A percentile compares a stretch with the other conserved stretches of the same genome.
Evolutionary conservation across 768 basidiomycete genomes (phyloP).

Genomic region (Lanmaoa rubissima): DNA sequence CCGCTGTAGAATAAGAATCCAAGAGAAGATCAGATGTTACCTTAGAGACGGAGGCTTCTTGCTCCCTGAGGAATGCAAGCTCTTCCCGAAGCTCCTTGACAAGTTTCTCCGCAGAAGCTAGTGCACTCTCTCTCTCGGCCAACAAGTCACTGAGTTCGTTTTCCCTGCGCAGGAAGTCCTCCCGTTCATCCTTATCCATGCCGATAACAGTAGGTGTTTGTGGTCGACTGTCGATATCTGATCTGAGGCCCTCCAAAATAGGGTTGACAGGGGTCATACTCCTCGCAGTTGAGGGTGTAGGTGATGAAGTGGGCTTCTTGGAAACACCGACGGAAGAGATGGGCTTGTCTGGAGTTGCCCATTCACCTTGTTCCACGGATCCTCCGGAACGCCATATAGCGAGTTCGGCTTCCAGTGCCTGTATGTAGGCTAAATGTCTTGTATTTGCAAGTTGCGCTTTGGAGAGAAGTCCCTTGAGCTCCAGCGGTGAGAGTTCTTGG

Average conservation of each 20-base stretch:
- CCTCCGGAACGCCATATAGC: conserved; percentile 88
- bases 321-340: conserved; percentile 40
- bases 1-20: conserved; percentile 4
- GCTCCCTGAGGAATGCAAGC: conserved; percentile 85
- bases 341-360: conserved; percentile 70
- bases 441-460: conserved; percentile 88
- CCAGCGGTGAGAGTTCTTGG: conserved; percentile 92
- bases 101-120: conserved; percentile 79
- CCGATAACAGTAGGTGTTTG: conserved; percentile 88
- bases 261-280: conserved; percentile 78
- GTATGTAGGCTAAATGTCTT: conserved; percentile 81
- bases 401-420: conserved; percentile 87
- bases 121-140: conserved; percentile 85
- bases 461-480: conserved; percentile 88
- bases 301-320: conserved; percentile 51
- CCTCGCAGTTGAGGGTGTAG: conserved; percentile 63
- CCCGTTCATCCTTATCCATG: conserved; percentile 93
- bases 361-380: conserved; percentile 77
- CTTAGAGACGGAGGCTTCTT: conserved; percentile 76
- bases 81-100: conserved; percentile 89
- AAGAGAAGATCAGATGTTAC: conserved; percentile 37
- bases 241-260: conserved; percentile 64
- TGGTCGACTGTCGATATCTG: conserved; percentile 79
- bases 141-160: conserved; percentile 94
- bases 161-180: conserved; percentile 94